Base-by-base conservation (phyloP, 805 yeast species). In the Zygosaccharomyces siamensis region DNA sequence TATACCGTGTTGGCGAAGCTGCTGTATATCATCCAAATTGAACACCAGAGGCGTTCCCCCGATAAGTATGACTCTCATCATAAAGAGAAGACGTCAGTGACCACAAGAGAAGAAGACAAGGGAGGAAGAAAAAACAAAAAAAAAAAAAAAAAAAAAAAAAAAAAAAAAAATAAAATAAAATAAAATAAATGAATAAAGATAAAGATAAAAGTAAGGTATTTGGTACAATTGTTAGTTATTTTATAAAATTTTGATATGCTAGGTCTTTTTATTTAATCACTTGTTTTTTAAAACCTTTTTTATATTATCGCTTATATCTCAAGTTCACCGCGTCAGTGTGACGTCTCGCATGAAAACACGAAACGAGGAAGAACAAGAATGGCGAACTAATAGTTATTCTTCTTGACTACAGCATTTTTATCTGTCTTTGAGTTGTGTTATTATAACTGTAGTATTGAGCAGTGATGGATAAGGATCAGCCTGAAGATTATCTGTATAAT, bases 1-100 rank as follows among this genome's bases (percentile, higher is more conserved):
- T 1, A 93, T 75, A 11, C 88, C 87, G 38, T 77, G 67, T 2
- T 72, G 71, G 20, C 97, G 72, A 5, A 89, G 71, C 20, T 47
- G 47, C 55, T 75, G 74, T 43, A 86, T 72, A 44, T 74, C 77
- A 0, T 74, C 75, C 1, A 84, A 55, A 48, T 78, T 76, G 60
- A 84, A 89, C 5, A 89, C 70, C 30, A 86, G 39, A 10, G 49
- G 44, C 8, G 44, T 41, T n/a, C 30, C 36, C n/a, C 44, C 44
- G 36, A 31, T 21, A 33, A 38, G 41, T 28, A 24, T 7, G 23
- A 38, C 20, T 10, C 28, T 27, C 43, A 38, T 43, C 11, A 23
- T 23, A 3, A 23, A 23, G 24, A 23, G 24, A 23, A 23, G 24
- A 23, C 24, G 24, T 23, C 24, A 23, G 24, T 23, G 3, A 23